A percentile compares a stretch with the other conserved stretches of the same genome.
These are phyloP conservation scores for Tympanopsis confertula DNA, from an alignment of 2,329 filamentous ascomycete species.

Conservation along the genomic window DNA sequence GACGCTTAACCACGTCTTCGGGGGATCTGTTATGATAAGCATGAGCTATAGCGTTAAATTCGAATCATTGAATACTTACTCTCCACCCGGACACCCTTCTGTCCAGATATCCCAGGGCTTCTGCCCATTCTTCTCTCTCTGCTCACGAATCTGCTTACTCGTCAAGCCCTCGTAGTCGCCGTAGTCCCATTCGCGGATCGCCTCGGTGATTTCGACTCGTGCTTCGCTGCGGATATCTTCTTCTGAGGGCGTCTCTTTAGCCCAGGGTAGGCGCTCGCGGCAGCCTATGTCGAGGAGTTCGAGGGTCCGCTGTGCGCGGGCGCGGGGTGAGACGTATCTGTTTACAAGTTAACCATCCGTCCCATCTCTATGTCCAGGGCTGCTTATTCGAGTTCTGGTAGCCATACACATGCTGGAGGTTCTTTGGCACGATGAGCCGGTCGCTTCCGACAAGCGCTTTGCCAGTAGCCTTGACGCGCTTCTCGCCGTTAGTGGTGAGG, in stretches of 20 bases:
- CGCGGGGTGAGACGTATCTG: conserved; percentile 76
- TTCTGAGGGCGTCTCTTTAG: conserved; percentile 20
- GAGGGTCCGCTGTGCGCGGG: conserved; percentile 77
- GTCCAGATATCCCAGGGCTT: conserved; percentile 74
- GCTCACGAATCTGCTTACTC: conserved; percentile 51
- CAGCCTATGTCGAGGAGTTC: conserved; percentile 72
- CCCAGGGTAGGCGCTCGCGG: conserved; percentile 62
- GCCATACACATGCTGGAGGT: conserved; percentile 70
- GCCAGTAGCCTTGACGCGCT: conserved; percentile 64
- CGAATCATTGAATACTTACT: conserved; percentile 38
- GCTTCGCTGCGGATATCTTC: conserved; percentile 38
- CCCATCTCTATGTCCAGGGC: neutral
- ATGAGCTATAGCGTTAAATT: neutral
- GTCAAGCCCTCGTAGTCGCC: conserved; percentile 78
- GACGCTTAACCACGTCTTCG: conserved; percentile 56
- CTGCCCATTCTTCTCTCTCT: conserved; percentile 41
- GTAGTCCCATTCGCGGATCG: conserved; percentile 79
- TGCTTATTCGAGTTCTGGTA: neutral
- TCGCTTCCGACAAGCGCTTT: conserved; percentile 75
- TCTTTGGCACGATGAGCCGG: conserved; percentile 70
- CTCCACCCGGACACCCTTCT: conserved; percentile 78
- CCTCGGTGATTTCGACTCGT: conserved; percentile 54
- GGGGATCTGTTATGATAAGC: conserved; percentile 25
- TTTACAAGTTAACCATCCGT: neutral
- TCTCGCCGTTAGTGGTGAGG: conserved; percentile 71